phyloP scores from a whole-genome alignment of 192 early-diverging fungal species.

The Chytriomyces sp. region DNA sequence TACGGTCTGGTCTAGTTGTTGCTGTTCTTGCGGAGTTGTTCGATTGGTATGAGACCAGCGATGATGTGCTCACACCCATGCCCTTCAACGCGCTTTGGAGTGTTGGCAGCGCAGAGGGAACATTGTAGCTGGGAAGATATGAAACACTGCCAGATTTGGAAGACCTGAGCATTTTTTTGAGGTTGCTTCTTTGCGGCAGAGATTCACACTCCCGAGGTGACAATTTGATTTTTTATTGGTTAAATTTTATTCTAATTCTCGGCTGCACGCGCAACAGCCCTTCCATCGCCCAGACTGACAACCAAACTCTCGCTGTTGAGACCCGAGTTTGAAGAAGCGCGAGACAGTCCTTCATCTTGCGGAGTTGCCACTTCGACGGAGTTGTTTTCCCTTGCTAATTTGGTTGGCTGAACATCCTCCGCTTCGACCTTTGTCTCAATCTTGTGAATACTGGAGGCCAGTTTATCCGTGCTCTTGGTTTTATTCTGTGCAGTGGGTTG shows the following conservation, averaged over 20 bases:
- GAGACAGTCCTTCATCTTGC: neutral
- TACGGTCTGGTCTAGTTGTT: neutral
- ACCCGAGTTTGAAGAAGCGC: neutral
- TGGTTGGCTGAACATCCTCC: too few species aligned
- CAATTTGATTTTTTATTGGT: neutral
- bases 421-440: too few species aligned
- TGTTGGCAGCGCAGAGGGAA: slow-evolving; percentile 14
- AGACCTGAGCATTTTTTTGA: slow-evolving; percentile 16
- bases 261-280: neutral
- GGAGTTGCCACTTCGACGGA: too few species aligned
- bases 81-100: slow-evolving; percentile 14
- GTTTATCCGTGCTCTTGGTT: too few species aligned
- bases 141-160: slow-evolving; percentile 26
- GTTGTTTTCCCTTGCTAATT: too few species aligned
- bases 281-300: neutral
- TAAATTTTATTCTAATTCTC: neutral
- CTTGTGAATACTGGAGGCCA: too few species aligned
- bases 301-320: neutral
- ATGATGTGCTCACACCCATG: slow-evolving; percentile 12
- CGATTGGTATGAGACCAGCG: slow-evolving; percentile 16
- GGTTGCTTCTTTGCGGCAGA: neutral
- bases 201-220: neutral
- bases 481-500: too few species aligned
- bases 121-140: slow-evolving; percentile 12
- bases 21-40: neutral